A percentile compares a stretch with the other conserved stretches of the same genome.
Evolutionary conservation across 2,329 filamentous ascomycete genomes (phyloP).

Genomic region (Colletotrichum trifolii): DNA sequence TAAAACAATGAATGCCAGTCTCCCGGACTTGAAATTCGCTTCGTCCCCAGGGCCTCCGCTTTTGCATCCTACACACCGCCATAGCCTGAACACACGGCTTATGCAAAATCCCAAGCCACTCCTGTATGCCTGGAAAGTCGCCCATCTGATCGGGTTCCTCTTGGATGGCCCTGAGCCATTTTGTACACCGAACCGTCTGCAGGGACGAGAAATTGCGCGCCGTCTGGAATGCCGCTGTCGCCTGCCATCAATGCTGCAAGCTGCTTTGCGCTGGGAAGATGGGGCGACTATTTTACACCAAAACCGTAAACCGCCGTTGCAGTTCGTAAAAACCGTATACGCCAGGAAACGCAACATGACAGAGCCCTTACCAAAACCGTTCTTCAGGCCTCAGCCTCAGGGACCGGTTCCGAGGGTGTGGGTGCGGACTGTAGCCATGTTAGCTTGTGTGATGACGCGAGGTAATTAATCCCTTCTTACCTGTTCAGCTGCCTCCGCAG

Average conservation of each 20-base stretch:
- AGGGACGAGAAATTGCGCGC: constrained; percentile 16
- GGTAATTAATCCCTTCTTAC: constrained; percentile 40
- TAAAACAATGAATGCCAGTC: constrained; percentile 33
- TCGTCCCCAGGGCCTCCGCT: constrained; percentile 15
- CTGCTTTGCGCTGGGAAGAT: constrained; percentile 13
- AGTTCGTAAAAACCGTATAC: constrained; percentile 35
- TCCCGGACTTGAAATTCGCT: constrained; percentile 21
- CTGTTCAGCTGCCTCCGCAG: constrained; percentile 47
- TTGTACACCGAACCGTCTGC: constrained; percentile 31
- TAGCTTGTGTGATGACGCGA: constrained; percentile 8
- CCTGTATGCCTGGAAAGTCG: constrained; percentile 12
- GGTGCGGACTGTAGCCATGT: constrained; percentile 36
- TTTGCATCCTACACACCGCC: constrained; percentile 28
- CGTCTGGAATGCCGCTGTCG: constrained; percentile 17
- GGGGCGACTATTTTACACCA: constrained; percentile 35
- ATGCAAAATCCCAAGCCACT: constrained; percentile 6
- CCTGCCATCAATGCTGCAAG: constrained; percentile 24
- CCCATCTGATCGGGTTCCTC: constrained; percentile 15
- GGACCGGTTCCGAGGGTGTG: constrained; percentile 47
- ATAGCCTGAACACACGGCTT: constrained; percentile 27
- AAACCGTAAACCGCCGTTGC: constrained; percentile 35
- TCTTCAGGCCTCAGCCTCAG: constrained; percentile 49
- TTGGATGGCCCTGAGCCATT: constrained; percentile 14
- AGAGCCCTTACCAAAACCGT: neutral
- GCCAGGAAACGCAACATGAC: constrained; percentile 36